Evolutionary conservation across 1,139 yeast species (phyloP).

Genomic region (Yamadazyma diospyri): DNA sequence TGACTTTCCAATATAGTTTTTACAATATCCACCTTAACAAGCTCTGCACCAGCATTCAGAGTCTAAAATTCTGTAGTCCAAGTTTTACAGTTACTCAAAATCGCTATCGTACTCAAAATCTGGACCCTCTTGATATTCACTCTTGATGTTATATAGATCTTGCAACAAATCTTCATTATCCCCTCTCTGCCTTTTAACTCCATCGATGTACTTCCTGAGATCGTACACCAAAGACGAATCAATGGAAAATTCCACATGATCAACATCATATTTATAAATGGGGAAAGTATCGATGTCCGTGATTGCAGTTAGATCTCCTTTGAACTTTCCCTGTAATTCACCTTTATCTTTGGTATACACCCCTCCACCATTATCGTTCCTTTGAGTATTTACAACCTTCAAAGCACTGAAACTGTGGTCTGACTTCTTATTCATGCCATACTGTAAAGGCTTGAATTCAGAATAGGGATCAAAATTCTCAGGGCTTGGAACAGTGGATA

Average conservation of each 20-base stretch:
- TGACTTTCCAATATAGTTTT: too few species aligned
- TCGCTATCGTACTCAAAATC: constrained; percentile 21
- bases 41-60: too few species aligned
- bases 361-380: constrained; percentile 14
- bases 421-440: constrained; percentile 13
- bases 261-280: constrained; percentile 13
- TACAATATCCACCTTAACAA: too few species aligned
- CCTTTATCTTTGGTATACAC: constrained; percentile 18
- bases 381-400: constrained; percentile 16
- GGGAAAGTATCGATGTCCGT: constrained; percentile 36
- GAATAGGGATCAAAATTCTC: constrained; percentile 10
- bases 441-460: constrained; percentile 6
- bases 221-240: constrained; percentile 43
- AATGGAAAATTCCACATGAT: constrained; percentile 38
- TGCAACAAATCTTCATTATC: constrained; percentile 67
- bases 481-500: constrained; percentile 9
- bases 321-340: constrained; percentile 10
- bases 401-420: constrained; percentile 9
- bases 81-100: constrained; percentile 11
- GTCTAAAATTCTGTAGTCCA: background rate
- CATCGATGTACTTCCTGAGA: constrained; percentile 45
- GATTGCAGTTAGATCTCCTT: constrained; percentile 18
- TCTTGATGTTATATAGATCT: constrained; percentile 30
- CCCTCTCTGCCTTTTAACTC: constrained; percentile 40
- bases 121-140: constrained; percentile 10